Evolutionary conservation across 140 eudicot genomes (phyloP), one percentile per base, ranked within the genome.

Genomic region (Cichorium intybus): DNA sequence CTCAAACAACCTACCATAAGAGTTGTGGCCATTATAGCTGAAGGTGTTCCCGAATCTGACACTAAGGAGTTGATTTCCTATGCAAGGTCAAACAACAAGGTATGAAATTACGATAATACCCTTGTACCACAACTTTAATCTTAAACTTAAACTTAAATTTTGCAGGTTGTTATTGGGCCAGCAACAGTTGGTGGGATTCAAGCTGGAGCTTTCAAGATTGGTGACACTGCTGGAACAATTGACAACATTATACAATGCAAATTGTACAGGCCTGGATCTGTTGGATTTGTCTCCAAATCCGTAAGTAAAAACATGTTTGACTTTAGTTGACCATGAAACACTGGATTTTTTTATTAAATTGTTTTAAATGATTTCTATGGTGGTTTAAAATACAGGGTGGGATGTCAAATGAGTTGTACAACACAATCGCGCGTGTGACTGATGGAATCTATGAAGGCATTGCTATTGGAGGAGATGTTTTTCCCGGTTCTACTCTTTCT

Each of bases 141-240:
- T 48, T 39, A 61, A n/a, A n/a, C 73, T 75, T 62, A 69, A 60
- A 45, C 7, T 31, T 64, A 55, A 46, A 52, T 39, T 60, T 63
- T 77, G 64, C 72, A 94, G 99, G 95, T 94, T 69, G 88, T 94
- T 75, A 86, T 94, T 49, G 97, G 99, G 37, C 99, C 97, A 22
- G 99, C 99, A 41, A 94, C 99, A 12, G 99, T 94, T 61, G 99
- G 99, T 47, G 99, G 99, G 57, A 74, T 94, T 75, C 99, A 94
- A 82, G 99, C 97, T 61, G 99, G 99, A 77, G 97, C 99, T 24
- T 94, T 89, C 76, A 94, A 84, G 82, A 89, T 94, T 78, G 97
- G 99, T 74, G 99, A 94, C 75, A 94, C 97, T 57, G 99, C 99
- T 60, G 97, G 97, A 78, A 94, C 99, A 57, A 82, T 84, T 37